Conservation (phyloP, 1,284 basidiomycete genomes). For the Neotropicomus parvogracilis region DNA sequence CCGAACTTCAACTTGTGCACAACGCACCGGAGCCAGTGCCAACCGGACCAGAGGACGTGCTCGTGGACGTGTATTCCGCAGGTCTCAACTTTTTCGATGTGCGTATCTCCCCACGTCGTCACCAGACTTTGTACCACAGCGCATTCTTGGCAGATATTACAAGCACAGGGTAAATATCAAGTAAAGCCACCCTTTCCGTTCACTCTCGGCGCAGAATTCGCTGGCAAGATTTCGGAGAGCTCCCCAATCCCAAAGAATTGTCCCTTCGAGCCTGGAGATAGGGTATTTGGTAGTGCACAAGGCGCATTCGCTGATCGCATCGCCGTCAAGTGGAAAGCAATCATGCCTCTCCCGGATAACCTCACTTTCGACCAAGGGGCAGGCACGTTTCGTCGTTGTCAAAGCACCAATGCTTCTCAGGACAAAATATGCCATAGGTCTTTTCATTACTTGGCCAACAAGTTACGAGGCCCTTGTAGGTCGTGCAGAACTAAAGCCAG, state of each 20-base stretch:
- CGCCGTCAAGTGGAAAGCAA: constrained; percentile 45
- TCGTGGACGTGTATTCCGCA: constrained; percentile 80
- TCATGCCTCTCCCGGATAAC: constrained; percentile 60
- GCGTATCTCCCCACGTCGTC: constrained; percentile 18
- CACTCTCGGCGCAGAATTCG: constrained; percentile 80
- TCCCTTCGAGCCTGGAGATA: constrained; percentile 76
- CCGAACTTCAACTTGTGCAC: constrained; percentile 54
- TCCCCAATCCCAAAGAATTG: constrained; percentile 85
- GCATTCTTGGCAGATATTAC: constrained; percentile 56
- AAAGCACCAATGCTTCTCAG: constrained; percentile 34
- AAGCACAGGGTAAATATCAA: constrained; percentile 88
- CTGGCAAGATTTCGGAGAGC: constrained; percentile 69
- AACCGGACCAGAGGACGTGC: constrained; percentile 56
- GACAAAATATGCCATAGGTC: constrained; percentile 38
- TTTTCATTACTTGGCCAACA: constrained; percentile 86
- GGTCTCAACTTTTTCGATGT: constrained; percentile 82
- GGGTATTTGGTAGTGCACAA: constrained; percentile 85
- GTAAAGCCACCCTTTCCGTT: constrained; percentile 81
- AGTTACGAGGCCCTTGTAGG: constrained; percentile 86
- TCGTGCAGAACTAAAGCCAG: constrained; percentile 73
- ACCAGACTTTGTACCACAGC: no score
- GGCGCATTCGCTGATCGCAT: constrained; percentile 79
- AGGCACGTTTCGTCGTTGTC: constrained; percentile 33
- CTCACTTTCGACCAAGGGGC: constrained; percentile 69
- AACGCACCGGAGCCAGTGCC: constrained; percentile 63